These are phyloP conservation scores for Phytophthora tubulina DNA, from an alignment of 352 stramenopile species.

Conservation along the genomic window DNA sequence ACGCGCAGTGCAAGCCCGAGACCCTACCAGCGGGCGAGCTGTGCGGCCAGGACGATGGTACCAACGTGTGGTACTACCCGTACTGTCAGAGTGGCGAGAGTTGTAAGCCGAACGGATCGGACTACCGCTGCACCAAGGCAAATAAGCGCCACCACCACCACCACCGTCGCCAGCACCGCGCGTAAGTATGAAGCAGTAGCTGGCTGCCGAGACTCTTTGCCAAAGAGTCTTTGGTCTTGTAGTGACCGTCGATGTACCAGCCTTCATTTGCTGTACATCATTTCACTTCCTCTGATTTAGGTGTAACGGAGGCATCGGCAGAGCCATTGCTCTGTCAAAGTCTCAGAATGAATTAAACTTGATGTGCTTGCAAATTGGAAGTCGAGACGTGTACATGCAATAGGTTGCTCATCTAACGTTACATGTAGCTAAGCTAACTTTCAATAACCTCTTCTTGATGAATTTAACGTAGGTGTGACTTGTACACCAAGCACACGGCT, in stretches of 20 bases:
- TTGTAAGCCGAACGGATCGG: constrained; percentile 30
- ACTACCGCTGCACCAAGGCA: constrained; percentile 37
- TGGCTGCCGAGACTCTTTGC: constrained; percentile 1
- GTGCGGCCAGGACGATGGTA: constrained; percentile 44
- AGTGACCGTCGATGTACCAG: not conserved
- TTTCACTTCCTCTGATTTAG: constrained; percentile 4
- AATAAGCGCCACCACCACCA: constrained; percentile 28
- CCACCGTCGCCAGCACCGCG: constrained; percentile 14
- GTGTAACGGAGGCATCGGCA: constrained; percentile 7
- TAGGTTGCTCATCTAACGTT: not conserved
- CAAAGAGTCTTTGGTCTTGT: no score
- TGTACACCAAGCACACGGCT: no score
- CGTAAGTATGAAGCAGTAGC: constrained; percentile 11
- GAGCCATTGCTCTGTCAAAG: not conserved
- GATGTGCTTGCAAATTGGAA: constrained; percentile 9
- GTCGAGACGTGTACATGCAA: not conserved
- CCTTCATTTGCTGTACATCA: not conserved
- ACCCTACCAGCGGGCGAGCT: constrained; percentile 37
- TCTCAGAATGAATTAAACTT: constrained; percentile 8
- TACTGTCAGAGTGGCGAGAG: constrained; percentile 38
- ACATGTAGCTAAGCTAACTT: not conserved
- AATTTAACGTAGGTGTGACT: no score
- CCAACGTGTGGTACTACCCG: constrained; percentile 45
- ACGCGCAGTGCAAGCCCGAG: constrained; percentile 47
- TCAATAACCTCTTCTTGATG: no score